Conservation (phyloP, 1,139 yeast genomes). For the Kodamaea anthophila region DNA sequence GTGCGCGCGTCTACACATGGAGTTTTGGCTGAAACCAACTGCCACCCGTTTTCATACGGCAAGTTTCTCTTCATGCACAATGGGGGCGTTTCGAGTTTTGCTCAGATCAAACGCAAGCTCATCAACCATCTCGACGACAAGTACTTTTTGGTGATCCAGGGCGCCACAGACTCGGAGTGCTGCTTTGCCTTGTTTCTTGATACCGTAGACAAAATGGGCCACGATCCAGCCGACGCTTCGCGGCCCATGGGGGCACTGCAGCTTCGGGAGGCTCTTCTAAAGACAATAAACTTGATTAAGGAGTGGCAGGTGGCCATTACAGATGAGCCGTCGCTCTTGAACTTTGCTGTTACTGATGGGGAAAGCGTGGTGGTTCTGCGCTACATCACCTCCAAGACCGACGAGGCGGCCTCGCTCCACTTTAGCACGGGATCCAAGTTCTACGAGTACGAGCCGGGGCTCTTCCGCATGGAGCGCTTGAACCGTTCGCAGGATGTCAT, state of each 20-base stretch:
- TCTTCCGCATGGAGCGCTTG: conserved; percentile 87
- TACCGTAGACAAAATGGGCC: conserved; percentile 68
- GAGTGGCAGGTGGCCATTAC: conserved; percentile 49
- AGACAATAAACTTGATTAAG: conserved; percentile 68
- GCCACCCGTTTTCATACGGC: conserved; percentile 90
- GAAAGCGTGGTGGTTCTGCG: conserved; percentile 81
- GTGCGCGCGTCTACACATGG: conserved; percentile 97
- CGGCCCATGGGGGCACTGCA: conserved; percentile 44
- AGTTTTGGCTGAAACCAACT: conserved; percentile 85
- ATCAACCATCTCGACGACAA: conserved; percentile 71
- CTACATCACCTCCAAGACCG: conserved; percentile 80
- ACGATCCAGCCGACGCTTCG: conserved; percentile 47
- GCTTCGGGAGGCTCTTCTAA: conserved; percentile 62
- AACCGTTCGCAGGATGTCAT: conserved; percentile 91
- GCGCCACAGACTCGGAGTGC: conserved; percentile 94
- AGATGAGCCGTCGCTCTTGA: conserved; percentile 76
- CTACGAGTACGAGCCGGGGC: conserved; percentile 83
- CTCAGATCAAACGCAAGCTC: conserved; percentile 63
- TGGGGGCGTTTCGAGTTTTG: conserved; percentile 79
- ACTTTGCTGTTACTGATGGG: conserved; percentile 95
- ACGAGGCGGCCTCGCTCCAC: conserved; percentile 94
- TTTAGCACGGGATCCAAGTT: conserved; percentile 91
- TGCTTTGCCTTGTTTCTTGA: conserved; percentile 86
- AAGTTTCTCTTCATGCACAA: conserved; percentile 94
- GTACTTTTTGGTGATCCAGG: conserved; percentile 76